Conservation (phyloP, 2,329 filamentous ascomycete genomes). For the Aspergillus caelatus region DNA sequence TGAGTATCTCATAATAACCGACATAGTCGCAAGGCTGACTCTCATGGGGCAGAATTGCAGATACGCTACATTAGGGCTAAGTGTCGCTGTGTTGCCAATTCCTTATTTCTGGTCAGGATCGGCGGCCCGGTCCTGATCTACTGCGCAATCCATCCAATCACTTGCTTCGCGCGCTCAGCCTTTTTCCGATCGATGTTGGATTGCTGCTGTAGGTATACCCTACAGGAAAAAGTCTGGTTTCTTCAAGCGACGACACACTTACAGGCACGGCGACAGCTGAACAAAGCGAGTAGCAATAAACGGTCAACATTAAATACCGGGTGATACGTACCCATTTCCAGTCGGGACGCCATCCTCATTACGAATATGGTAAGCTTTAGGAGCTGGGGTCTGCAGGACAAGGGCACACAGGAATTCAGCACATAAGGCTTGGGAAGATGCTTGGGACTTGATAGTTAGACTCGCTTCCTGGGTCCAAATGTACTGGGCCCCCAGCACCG, state of each 20-base stretch:
- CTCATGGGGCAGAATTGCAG: background rate
- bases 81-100: background rate
- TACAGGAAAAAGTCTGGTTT: too few species aligned
- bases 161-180: too few species aligned
- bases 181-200: too few species aligned
- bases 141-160: background rate
- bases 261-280: too few species aligned
- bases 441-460: background rate
- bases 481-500: background rate
- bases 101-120: too few species aligned
- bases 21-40: background rate
- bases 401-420: too few species aligned
- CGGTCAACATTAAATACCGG: fast-evolving
- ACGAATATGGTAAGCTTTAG: background rate
- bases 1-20: background rate
- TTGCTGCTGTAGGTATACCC: too few species aligned
- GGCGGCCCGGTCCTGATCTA: too few species aligned
- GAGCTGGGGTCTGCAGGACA: too few species aligned
- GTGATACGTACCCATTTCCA: background rate
- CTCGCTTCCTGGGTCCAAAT: background rate
- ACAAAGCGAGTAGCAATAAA: background rate
- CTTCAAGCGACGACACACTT: too few species aligned
- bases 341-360: background rate
- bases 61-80: background rate
- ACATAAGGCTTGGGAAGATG: background rate